Conservation (phyloP, 306 rosid species). For the Malus sieversii region DNA sequence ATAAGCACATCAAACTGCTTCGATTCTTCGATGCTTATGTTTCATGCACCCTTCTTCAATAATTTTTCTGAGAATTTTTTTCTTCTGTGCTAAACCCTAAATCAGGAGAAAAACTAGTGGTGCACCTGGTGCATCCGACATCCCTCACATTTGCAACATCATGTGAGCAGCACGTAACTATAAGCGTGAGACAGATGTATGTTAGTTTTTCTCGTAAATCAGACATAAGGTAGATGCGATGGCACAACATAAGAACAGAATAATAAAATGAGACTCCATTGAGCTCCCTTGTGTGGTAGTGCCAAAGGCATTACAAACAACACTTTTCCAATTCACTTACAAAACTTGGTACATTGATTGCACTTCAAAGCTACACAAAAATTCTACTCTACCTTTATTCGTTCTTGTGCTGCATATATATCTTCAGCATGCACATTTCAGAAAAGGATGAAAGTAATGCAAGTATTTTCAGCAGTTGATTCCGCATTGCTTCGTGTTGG, state of each 20-base stretch:
- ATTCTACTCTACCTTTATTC: constrained; percentile 44
- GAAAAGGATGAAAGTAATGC: constrained; percentile 21
- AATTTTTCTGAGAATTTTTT: no score
- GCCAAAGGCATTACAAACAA: constrained; percentile 11
- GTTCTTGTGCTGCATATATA: constrained; percentile 32
- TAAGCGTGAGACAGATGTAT: no score
- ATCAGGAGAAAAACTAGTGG: not conserved
- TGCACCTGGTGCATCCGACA: not conserved
- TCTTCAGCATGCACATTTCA: constrained; percentile 32
- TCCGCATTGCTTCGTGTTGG: constrained; percentile 76
- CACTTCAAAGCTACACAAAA: constrained; percentile 43
- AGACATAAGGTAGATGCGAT: not conserved
- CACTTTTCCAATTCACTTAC: not conserved
- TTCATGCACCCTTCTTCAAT: not conserved
- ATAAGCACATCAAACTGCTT: no score
- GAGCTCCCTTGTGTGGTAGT: constrained; percentile 16
- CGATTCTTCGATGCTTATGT: not conserved
- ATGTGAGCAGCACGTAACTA: not conserved
- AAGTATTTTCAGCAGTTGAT: constrained; percentile 59
- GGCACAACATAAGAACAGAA: not conserved
- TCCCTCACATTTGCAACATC: not conserved
- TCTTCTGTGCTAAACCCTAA: not conserved
- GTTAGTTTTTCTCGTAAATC: not conserved
- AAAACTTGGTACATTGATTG: constrained; percentile 41
- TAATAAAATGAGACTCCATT: constrained; percentile 5